Base-by-base conservation (phyloP, 495 filamentous ascomycete genomes). In the Xylaria flabelliformis region DNA sequence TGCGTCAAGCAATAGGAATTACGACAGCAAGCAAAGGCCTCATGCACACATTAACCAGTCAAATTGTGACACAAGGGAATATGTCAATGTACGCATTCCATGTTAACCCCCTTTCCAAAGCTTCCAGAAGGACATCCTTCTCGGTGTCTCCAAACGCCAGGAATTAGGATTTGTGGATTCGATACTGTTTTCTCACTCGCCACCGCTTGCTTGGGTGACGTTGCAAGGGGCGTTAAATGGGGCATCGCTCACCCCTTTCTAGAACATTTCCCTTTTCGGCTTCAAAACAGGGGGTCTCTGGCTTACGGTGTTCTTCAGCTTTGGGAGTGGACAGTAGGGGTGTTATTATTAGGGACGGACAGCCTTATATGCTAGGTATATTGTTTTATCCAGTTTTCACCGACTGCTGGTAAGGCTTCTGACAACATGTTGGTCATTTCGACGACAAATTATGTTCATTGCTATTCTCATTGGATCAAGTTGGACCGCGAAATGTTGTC, bases 221-320 rank as follows among this genome's bases (percentile, higher is more conserved):
- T 46, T 55, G 36, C 53, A 36, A 50, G 39, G 61, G 61, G 39
- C 39, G 61, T 64, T 44, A 39, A 39, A 44, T 64, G 36, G 34
- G 8, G 39, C 58, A 6, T 34, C 21, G 39, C 9, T 10, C 21
- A 19, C 50, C 21, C 48, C 48, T 56, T 71, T 71, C 69, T 64
- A 56, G 69, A 71, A 64, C 48, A 56, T 71, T 71, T 71, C 69
- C 69, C 41, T 50, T 71, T 71, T 64, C 26, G 59, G 69, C 44
- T 19, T 46, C 9, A 1, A 24, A 32, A 42, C 56, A 36, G 44
- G 65, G 48, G 48, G 10, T 32, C 61, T 6, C 50, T 36, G 36
- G 34, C 17, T 21, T 36, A 41, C 21, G 65, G 50, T 67, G 46
- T 36, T 66, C 46, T 46, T 66, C 64, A 66, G 64, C 64, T 66